Percentiles rank a stretch among this genome's conserved stretches.
Evolutionary conservation across 2,329 filamentous ascomycete genomes (phyloP).

Genomic region (Akanthomyces lecanii): DNA sequence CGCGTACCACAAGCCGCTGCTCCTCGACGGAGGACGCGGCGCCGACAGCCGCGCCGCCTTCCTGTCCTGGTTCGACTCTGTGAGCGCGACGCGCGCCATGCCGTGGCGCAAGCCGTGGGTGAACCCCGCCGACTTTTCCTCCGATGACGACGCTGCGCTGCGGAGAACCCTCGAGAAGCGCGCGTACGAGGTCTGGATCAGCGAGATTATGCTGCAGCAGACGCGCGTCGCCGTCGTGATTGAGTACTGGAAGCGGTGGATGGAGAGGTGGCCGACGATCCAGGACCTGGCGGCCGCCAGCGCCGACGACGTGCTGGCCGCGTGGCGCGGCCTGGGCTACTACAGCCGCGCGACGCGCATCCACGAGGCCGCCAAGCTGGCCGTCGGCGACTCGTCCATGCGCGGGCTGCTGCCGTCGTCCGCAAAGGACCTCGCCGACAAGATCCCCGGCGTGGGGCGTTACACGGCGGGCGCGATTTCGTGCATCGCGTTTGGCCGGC

Average conservation of each 20-base stretch:
- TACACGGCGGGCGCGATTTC: slow-evolving; percentile 62
- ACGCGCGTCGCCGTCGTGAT: slow-evolving; percentile 59
- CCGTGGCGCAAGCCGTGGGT: slow-evolving; percentile 58
- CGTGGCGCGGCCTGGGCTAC: slow-evolving; percentile 60
- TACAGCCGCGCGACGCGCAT: slow-evolving; percentile 61
- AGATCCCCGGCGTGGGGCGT: slow-evolving; percentile 55
- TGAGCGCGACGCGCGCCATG: slow-evolving; percentile 47
- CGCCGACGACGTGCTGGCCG: slow-evolving; percentile 52
- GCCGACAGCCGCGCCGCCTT: slow-evolving; percentile 34
- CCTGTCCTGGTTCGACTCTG: slow-evolving; percentile 49
- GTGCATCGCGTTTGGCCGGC: slow-evolving; percentile 57
- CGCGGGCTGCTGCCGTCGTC: slow-evolving; percentile 47
- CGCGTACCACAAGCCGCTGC: slow-evolving; percentile 47
- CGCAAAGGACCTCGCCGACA: slow-evolving; percentile 42
- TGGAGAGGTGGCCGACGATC: slow-evolving; percentile 56
- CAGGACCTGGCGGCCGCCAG: slow-evolving; percentile 49
- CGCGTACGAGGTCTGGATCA: slow-evolving; percentile 64
- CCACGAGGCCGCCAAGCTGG: slow-evolving; percentile 51
- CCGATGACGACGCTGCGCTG: slow-evolving; percentile 30
- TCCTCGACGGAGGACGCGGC: slow-evolving; percentile 38
- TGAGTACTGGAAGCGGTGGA: slow-evolving; percentile 61
- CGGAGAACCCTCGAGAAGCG: slow-evolving; percentile 45
- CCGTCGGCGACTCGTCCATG: slow-evolving; percentile 39
- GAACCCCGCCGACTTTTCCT: slow-evolving; percentile 32
- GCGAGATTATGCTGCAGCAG: slow-evolving; percentile 64